phyloP scores from a whole-genome alignment of 257 asterid species.

The Parsonsia alboflavescens region DNA sequence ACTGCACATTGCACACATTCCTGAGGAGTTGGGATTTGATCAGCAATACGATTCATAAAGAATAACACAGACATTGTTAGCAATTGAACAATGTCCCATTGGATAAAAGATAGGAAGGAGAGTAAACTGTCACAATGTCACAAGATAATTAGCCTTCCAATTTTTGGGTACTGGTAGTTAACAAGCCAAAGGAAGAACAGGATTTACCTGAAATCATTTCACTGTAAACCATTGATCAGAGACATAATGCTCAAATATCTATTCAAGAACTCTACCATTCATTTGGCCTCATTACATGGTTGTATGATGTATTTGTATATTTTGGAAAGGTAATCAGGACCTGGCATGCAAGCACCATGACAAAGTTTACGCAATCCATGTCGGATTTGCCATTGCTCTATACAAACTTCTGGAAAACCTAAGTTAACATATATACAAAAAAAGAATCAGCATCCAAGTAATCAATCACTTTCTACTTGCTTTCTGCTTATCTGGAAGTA shows the following conservation, averaged over 20 bases:
- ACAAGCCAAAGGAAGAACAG: not conserved
- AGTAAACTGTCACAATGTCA: not conserved
- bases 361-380: not conserved
- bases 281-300: not conserved
- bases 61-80: not conserved
- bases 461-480: not conserved
- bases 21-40: not conserved
- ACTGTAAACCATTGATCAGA: not conserved
- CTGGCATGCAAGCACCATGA: not conserved
- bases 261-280: not conserved
- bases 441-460: not conserved
- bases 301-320: slow-evolving; percentile 8
- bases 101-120: not conserved
- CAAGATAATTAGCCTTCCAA: not conserved
- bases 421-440: slow-evolving; percentile 2
- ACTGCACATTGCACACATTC: not conserved
- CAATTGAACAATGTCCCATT: not conserved
- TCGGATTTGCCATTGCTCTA: not conserved
- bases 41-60: not conserved
- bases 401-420: slow-evolving; percentile 1
- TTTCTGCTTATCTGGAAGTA: not conserved
- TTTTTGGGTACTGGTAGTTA: not conserved
- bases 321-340: not conserved
- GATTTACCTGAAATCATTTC: not conserved
- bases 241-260: not conserved